Percentiles rank a stretch among this genome's conserved stretches.
Evolutionary conservation across 2,329 filamentous ascomycete genomes (phyloP).

Genomic region (Verticillium nubilum): DNA sequence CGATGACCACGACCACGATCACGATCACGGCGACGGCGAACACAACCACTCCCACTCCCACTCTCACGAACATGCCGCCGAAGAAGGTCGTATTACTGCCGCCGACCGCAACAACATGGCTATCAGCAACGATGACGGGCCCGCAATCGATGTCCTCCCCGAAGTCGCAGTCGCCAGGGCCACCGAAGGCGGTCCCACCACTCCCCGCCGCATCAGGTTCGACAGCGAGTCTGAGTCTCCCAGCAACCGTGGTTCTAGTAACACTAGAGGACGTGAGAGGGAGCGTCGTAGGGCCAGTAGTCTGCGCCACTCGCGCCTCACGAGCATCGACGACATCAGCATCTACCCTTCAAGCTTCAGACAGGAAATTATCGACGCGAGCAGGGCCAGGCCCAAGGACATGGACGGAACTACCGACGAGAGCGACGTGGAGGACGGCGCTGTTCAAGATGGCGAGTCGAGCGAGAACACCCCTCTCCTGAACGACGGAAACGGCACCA

Average conservation of each 20-base stretch:
- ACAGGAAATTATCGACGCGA: constrained; percentile 87
- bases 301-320: constrained; percentile 51
- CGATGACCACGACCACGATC: constrained; percentile 19
- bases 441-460: constrained; percentile 35
- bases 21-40: constrained; percentile 21
- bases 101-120: constrained; percentile 24
- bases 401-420: constrained; percentile 51
- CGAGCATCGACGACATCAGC: constrained; percentile 67
- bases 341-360: constrained; percentile 88
- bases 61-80: constrained; percentile 35
- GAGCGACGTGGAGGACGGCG: constrained; percentile 45
- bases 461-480: constrained; percentile 44
- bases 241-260: constrained; percentile 21
- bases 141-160: constrained; percentile 56
- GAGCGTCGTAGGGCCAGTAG: constrained; percentile 38
- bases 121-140: constrained; percentile 49
- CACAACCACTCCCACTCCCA: constrained; percentile 19
- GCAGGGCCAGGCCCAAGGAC: constrained; percentile 38
- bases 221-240: constrained; percentile 23
- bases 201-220: constrained; percentile 34
- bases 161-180: constrained; percentile 43
- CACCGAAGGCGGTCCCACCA: constrained; percentile 25
- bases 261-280: constrained; percentile 33
- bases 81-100: constrained; percentile 45
- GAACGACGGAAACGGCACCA: constrained; percentile 19